Conservation (phyloP, 768 basidiomycete species). For the Lyophyllum atratum region DNA sequence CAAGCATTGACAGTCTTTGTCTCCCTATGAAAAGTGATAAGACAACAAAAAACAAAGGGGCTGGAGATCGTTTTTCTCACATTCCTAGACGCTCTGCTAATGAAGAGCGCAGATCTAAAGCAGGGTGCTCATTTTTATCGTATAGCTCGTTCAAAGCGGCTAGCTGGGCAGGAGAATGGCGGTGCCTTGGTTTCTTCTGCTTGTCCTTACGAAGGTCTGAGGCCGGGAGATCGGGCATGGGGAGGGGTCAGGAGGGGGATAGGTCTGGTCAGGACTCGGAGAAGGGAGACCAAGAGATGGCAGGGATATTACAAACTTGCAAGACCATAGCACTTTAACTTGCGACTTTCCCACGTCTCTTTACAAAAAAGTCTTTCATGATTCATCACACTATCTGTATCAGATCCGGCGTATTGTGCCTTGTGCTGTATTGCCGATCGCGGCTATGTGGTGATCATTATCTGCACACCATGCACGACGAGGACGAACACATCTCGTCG, state of each 20-base stretch:
- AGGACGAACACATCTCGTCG: neutral
- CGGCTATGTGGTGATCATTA: neutral
- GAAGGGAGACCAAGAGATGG: conserved; percentile 13
- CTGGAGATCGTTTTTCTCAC: conserved; percentile 54
- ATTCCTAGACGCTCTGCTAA: conserved; percentile 77
- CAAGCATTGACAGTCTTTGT: conserved; percentile 85
- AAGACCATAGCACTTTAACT: conserved; percentile 22
- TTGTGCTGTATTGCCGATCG: conserved; percentile 1
- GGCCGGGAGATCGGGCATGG: conserved; percentile 27
- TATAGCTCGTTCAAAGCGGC: conserved; percentile 79
- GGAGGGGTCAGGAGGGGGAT: conserved; percentile 28
- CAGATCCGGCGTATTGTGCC: conserved; percentile 10
- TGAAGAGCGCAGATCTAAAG: conserved; percentile 64
- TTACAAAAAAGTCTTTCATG: conserved; percentile 23
- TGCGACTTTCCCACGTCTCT: conserved; percentile 28
- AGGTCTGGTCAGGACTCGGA: conserved; percentile 22
- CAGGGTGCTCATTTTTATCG: conserved; percentile 74
- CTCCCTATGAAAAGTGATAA: conserved; percentile 50
- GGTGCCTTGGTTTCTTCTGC: conserved; percentile 78
- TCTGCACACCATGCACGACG: neutral
- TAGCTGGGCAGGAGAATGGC: conserved; percentile 72
- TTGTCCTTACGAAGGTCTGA: conserved; percentile 37
- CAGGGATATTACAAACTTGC: conserved; percentile 25
- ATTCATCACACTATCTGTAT: conserved; percentile 10
- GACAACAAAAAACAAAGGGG: conserved; percentile 10